Evolutionary conservation across 805 yeast genomes (phyloP).

Genomic region (Vanderwaltozyma tropicalis): DNA sequence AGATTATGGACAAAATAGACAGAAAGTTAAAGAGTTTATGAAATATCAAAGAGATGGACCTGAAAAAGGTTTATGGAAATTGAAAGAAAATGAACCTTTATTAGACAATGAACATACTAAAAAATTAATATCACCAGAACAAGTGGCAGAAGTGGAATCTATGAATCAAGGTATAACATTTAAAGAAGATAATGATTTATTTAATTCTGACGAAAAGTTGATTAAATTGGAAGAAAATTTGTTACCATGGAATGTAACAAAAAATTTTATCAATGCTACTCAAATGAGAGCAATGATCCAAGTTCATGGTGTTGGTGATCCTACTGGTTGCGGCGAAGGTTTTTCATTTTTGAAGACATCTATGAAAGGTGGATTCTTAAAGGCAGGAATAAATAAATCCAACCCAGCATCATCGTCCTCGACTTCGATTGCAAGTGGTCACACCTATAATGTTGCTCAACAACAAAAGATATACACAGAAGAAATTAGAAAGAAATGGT

Average conservation of each 20-base stretch:
- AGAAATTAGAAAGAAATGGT: constrained; percentile 85
- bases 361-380: constrained; percentile 83
- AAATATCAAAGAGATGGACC: constrained; percentile 90
- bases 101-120: constrained; percentile 70
- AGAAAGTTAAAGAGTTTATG: constrained; percentile 93
- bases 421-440: constrained; percentile 32
- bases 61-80: constrained; percentile 92
- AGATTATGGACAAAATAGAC: constrained; percentile 94
- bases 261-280: constrained; percentile 85
- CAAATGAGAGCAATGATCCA: constrained; percentile 97
- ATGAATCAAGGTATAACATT: constrained; percentile 91
- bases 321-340: constrained; percentile 83
- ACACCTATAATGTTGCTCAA: constrained; percentile 66
- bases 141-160: constrained; percentile 72
- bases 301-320: constrained; percentile 90
- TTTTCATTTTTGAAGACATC: constrained; percentile 82
- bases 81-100: constrained; percentile 54
- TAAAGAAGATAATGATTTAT: constrained; percentile 68
- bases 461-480: constrained; percentile 90
- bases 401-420: not conserved
- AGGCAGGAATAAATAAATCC: constrained; percentile 16
- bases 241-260: constrained; percentile 90
- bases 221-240: constrained; percentile 70
- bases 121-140: constrained; percentile 87
- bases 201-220: constrained; percentile 37